Percentiles rank a stretch among this genome's conserved stretches.
Evolutionary conservation across 2,329 filamentous ascomycete genomes (phyloP).

Genomic region (Xylariaceae sp.): DNA sequence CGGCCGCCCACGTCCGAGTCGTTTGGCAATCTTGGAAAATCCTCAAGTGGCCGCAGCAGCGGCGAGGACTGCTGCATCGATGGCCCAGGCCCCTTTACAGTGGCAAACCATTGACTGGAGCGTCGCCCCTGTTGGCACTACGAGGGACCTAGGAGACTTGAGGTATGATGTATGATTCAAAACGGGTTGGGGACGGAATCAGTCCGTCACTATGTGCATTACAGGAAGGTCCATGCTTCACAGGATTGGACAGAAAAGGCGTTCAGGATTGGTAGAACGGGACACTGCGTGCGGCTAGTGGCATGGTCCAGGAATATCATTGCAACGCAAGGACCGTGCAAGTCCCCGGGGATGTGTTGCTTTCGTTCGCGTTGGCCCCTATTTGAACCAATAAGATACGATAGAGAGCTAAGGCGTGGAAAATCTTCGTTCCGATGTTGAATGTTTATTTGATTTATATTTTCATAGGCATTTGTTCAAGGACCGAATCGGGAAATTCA

Average conservation of each 20-base stretch:
- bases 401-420: too few relatives aligned
- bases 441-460: too few relatives aligned
- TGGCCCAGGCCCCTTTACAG: constrained; percentile 21
- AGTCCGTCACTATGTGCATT: neutral
- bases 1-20: constrained; percentile 27
- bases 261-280: neutral
- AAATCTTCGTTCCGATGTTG: too few relatives aligned
- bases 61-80: constrained; percentile 11
- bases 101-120: constrained; percentile 24
- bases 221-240: constrained; percentile 1
- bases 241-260: neutral
- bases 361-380: too few relatives aligned
- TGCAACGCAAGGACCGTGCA: too few relatives aligned
- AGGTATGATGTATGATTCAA: constrained; percentile 3
- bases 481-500: too few relatives aligned
- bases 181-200: constrained; percentile 1
- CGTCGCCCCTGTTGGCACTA: constrained; percentile 17
- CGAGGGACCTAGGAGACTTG: constrained; percentile 7
- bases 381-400: too few relatives aligned
- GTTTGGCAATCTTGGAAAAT: constrained; percentile 26
- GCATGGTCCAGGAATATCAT: too few relatives aligned
- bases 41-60: constrained; percentile 22
- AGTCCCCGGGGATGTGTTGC: too few relatives aligned
- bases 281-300: neutral
- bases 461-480: too few relatives aligned